Evolutionary conservation across 1,139 yeast species (phyloP).

Genomic region (Geotrichum reessii): DNA sequence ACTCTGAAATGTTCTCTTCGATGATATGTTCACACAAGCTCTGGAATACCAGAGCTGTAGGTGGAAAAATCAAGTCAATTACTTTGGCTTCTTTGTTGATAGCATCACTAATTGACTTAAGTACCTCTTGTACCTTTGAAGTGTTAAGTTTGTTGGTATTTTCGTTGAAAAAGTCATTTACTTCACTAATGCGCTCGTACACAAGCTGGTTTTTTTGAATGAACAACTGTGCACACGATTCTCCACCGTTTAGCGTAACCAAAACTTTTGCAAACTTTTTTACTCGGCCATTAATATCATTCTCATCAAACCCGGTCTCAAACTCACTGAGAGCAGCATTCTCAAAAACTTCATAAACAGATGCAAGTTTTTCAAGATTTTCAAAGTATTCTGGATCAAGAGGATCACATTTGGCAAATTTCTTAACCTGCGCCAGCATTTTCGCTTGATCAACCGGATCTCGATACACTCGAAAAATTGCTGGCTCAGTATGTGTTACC

Average conservation of each 20-base stretch:
- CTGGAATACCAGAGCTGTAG: conserved; percentile 28
- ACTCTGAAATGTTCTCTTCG: conserved; percentile 36
- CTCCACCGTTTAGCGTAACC: conserved; percentile 38
- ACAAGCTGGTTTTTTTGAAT: conserved; percentile 44
- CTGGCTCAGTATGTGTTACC: conserved; percentile 25
- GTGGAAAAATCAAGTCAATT: conserved; percentile 37
- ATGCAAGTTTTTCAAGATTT: conserved; percentile 46
- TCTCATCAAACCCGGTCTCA: conserved; percentile 50
- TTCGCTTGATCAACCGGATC: conserved; percentile 33
- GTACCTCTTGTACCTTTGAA: conserved; percentile 29
- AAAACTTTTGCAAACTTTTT: conserved; percentile 36
- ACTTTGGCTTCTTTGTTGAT: conserved; percentile 36
- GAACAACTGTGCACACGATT: conserved; percentile 44
- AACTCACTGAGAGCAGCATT: conserved; percentile 68
- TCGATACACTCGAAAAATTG: conserved; percentile 25
- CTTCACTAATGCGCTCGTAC: conserved; percentile 17
- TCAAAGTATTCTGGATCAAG: conserved; percentile 36
- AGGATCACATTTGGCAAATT: conserved; percentile 40
- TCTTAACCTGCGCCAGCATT: conserved; percentile 27
- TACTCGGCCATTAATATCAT: conserved; percentile 42
- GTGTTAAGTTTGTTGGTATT: conserved; percentile 31
- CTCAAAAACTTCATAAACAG: conserved; percentile 66
- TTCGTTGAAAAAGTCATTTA: conserved; percentile 26
- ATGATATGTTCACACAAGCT: conserved; percentile 35
- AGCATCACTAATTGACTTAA: conserved; percentile 35